A percentile compares a stretch with the other conserved stretches of the same genome.
Conservation (phyloP, 148 eudicot species). For the Gaultheria prostrata region DNA sequence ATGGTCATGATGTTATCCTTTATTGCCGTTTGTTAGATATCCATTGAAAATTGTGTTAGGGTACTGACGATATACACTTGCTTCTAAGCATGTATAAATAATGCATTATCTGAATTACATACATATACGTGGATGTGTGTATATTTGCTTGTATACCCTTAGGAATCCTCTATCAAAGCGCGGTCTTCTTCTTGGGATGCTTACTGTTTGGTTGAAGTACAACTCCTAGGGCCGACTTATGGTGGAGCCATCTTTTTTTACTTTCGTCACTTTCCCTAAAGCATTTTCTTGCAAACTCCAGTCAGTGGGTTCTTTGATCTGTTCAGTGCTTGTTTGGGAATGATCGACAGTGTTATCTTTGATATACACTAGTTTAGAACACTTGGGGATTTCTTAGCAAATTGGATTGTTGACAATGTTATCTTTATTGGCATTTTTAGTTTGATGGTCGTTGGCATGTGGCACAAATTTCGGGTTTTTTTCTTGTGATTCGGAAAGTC, state of each 20-base stretch:
- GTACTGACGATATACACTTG: background rate
- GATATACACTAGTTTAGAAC: background rate
- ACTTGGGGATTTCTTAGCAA: background rate
- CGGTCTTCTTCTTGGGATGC: background rate
- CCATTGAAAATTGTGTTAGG: background rate
- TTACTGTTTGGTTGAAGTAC: background rate
- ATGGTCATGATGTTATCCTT: background rate
- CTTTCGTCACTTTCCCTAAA: background rate
- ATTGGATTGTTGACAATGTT: background rate
- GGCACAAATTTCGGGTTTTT: background rate
- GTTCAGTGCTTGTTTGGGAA: background rate
- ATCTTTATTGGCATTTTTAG: background rate
- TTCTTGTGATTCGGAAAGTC: background rate
- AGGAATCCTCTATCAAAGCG: background rate
- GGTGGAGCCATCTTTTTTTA: background rate
- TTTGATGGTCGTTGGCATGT: background rate
- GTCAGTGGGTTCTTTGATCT: background rate
- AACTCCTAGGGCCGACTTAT: background rate
- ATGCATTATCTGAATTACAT: background rate
- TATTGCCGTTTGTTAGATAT: background rate
- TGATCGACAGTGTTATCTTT: background rate
- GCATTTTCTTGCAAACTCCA: background rate
- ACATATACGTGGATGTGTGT: background rate
- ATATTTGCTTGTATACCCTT: background rate
- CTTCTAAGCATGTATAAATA: background rate